Evolutionary conservation across 495 filamentous ascomycete species (phyloP).

Genomic region (Cryomyces minteri): DNA sequence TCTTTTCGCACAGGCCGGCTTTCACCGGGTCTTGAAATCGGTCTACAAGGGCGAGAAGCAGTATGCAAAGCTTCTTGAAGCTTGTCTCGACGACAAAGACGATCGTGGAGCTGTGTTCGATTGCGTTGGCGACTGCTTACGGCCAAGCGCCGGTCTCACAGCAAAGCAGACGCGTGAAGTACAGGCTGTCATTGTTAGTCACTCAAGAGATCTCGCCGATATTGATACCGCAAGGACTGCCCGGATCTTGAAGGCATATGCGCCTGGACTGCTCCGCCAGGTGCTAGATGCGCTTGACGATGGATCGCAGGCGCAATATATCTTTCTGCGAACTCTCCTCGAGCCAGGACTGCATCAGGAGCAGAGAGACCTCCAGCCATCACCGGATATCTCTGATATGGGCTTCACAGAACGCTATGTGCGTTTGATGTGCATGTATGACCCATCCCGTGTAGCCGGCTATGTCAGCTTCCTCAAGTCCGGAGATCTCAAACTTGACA

Average conservation of each 20-base stretch:
- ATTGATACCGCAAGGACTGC: slow-evolving; percentile 55
- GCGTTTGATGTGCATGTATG: slow-evolving; percentile 71
- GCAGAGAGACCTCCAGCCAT: background rate
- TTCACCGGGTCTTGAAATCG: slow-evolving; percentile 85
- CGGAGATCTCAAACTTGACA: slow-evolving; percentile 62
- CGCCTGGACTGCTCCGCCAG: slow-evolving; percentile 51
- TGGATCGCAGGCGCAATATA: slow-evolving; percentile 46
- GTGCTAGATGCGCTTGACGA: slow-evolving; percentile 46
- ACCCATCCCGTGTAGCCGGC: slow-evolving; percentile 64
- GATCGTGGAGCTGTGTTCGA: slow-evolving; percentile 55
- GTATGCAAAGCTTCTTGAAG: slow-evolving; percentile 57
- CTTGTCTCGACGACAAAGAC: slow-evolving; percentile 73
- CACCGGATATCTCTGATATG: slow-evolving; percentile 12
- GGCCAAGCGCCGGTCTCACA: slow-evolving; percentile 45
- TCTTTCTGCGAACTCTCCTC: slow-evolving; percentile 61
- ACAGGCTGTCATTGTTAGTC: slow-evolving; percentile 45
- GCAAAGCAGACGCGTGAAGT: slow-evolving; percentile 64
- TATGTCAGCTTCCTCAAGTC: slow-evolving; percentile 67
- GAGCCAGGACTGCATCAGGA: slow-evolving; percentile 30
- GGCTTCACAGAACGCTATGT: slow-evolving; percentile 71
- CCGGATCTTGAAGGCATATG: slow-evolving; percentile 43
- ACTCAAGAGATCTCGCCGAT: slow-evolving; percentile 47
- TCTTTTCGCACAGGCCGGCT: slow-evolving; percentile 60
- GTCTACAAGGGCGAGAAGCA: slow-evolving; percentile 68
- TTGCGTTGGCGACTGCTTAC: slow-evolving; percentile 65